phyloP scores from a whole-genome alignment of 306 rosid genomes.

The Potentilla sterilis region DNA sequence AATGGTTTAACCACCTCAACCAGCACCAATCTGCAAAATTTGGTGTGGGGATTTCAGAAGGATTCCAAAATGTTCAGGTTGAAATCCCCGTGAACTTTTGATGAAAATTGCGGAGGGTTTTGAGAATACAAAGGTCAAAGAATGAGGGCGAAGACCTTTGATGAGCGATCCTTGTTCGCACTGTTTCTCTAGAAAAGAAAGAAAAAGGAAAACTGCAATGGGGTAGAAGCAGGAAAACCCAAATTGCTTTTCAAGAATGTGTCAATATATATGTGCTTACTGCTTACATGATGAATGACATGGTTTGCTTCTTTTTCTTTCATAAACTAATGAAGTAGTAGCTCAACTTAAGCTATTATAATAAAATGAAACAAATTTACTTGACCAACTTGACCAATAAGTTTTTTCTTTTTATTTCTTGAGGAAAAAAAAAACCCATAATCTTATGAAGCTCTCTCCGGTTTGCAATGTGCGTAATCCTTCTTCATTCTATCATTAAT shows the following conservation, averaged over 20 bases:
- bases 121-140: slow-evolving; percentile 30
- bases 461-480: not conserved
- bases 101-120: not conserved
- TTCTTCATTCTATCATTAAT: not conserved
- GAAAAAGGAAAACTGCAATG: slow-evolving; percentile 8
- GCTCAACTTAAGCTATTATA: not conserved
- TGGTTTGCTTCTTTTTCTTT: not conserved
- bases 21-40: not conserved
- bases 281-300: not conserved
- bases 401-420: not conserved
- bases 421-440: not conserved
- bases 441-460: not conserved
- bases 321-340: not conserved
- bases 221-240: slow-evolving; percentile 18
- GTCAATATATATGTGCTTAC: not conserved
- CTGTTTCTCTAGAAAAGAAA: slow-evolving; percentile 6
- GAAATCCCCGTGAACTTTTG: not conserved
- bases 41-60: not conserved
- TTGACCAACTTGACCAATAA: not conserved
- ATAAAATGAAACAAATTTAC: not conserved
- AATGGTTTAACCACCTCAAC: slow-evolving; percentile 1
- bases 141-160: slow-evolving; percentile 35
- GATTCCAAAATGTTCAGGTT: not conserved
- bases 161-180: not conserved
- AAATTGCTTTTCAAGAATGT: not conserved